Conservation (phyloP, 371 early-diverging fungal species). For the Blakeslea trispora region DNA sequence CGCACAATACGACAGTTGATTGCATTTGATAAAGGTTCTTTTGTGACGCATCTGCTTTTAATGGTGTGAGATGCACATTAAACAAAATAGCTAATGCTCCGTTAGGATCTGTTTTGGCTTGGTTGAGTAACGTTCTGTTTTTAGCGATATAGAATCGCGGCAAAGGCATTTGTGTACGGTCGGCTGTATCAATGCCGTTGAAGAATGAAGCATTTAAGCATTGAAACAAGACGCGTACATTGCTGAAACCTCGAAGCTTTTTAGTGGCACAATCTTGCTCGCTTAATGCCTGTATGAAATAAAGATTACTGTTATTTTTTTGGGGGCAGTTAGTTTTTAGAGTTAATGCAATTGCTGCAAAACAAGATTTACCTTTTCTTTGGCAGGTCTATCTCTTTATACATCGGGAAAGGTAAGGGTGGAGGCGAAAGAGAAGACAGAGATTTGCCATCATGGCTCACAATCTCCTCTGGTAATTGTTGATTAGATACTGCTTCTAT, state of each 20-base stretch:
- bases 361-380: constrained; percentile 20
- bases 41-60: background rate
- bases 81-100: constrained; percentile 32
- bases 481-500: background rate
- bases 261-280: constrained; percentile 24
- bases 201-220: constrained; percentile 38
- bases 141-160: constrained; percentile 50
- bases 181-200: constrained; percentile 17
- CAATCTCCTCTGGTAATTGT: constrained; percentile 11
- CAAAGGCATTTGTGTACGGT: constrained; percentile 19
- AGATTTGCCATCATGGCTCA: background rate
- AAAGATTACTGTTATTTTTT: constrained; percentile 19
- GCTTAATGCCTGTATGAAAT: constrained; percentile 34
- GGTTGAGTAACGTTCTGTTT: constrained; percentile 39
- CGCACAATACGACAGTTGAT: constrained; percentile 34
- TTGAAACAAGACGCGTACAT: constrained; percentile 33
- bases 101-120: constrained; percentile 32
- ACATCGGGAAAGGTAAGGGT: constrained; percentile 11
- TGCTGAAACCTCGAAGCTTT: constrained; percentile 31
- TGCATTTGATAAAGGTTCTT: constrained; percentile 20
- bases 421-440: background rate
- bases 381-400: constrained; percentile 12
- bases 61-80: constrained; percentile 24
- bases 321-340: no score
- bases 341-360: no score